Percentiles rank a stretch among this genome's conserved stretches.
These are phyloP conservation scores for Diplodia mutila DNA, from an alignment of 2,329 filamentous ascomycete species.

Conservation along the genomic window DNA sequence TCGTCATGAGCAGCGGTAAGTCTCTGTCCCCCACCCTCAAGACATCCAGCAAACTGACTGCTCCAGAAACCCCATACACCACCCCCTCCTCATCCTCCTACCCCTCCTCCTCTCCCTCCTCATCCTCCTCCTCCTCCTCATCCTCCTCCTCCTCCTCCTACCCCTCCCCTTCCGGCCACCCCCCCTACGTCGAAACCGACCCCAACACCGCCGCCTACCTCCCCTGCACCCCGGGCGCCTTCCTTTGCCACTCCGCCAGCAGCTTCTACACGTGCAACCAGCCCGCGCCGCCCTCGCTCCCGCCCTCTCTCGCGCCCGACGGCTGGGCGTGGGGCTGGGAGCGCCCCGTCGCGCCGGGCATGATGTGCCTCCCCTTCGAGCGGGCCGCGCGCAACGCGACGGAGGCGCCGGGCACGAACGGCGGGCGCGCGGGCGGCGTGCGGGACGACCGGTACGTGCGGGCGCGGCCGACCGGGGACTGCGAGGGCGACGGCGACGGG, in stretches of 20 bases:
- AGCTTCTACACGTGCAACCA: conserved; percentile 44
- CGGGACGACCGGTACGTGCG: conserved; percentile 39
- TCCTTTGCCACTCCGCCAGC: conserved; percentile 42
- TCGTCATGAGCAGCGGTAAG: conserved; percentile 26
- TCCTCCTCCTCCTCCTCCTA: conserved; percentile 20
- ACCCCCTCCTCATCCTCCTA: not conserved
- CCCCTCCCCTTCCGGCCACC: conserved; percentile 25
- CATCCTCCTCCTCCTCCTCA: not conserved
- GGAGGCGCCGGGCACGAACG: not conserved
- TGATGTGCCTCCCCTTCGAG: conserved; percentile 40
- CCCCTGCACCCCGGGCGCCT: conserved; percentile 45
- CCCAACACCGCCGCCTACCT: conserved; percentile 34
- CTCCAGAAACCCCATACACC: not conserved
- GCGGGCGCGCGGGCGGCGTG: conserved; percentile 29
- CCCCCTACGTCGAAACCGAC: conserved; percentile 34
- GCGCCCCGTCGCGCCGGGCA: conserved; percentile 40
- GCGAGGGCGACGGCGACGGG: conserved; percentile 28
- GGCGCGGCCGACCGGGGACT: conserved; percentile 35
- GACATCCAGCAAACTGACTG: not conserved
- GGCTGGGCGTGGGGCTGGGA: conserved; percentile 38
- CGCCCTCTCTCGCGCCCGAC: conserved; percentile 4
- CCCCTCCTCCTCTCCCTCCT: not conserved
- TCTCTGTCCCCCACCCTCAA: not conserved
- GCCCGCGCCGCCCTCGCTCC: not conserved
- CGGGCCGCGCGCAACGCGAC: conserved; percentile 1